A percentile compares a stretch with the other conserved stretches of the same genome.
These are phyloP conservation scores for Globisporangium lucens DNA, from an alignment of 352 stramenopile genomes.

Conservation along the genomic window DNA sequence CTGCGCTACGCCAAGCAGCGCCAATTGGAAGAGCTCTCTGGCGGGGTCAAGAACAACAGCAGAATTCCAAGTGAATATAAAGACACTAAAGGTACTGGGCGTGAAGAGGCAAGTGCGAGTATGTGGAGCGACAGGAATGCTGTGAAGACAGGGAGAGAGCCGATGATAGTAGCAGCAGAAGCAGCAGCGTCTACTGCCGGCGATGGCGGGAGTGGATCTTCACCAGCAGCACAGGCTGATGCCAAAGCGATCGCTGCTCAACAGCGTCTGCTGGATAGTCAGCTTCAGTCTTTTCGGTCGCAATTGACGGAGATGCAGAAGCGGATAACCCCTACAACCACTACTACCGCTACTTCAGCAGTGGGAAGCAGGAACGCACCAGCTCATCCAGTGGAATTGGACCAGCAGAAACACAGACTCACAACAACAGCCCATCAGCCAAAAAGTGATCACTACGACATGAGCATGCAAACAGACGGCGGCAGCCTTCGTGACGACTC, in stretches of 20 bases:
- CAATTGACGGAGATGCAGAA: slow-evolving; percentile 47
- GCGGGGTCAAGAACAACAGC: not conserved
- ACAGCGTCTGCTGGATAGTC: slow-evolving; percentile 31
- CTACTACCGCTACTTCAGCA: not conserved
- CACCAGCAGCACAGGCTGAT: not conserved
- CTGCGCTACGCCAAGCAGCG: slow-evolving; percentile 15
- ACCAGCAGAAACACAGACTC: not conserved
- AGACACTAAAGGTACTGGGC: not conserved
- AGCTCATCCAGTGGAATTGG: not conserved
- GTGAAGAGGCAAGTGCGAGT: not conserved
- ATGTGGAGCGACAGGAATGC: not conserved
- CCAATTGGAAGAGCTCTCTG: not conserved
- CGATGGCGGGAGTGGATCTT: no score
- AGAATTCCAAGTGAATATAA: no score
- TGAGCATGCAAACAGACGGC: slow-evolving; percentile 25
- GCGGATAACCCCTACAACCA: slow-evolving; percentile 20
- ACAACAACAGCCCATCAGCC: not conserved
- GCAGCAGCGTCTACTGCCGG: no score
- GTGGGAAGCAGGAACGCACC: not conserved
- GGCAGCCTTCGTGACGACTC: slow-evolving; percentile 23
- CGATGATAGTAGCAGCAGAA: no score
- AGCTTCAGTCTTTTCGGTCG: slow-evolving; percentile 41
- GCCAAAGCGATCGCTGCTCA: slow-evolving; percentile 20
- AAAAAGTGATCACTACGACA: not conserved
- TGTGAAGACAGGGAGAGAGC: not conserved